These are phyloP conservation scores for Populus simonii DNA, from an alignment of 345 rosid genomes.

Conservation along the genomic window DNA sequence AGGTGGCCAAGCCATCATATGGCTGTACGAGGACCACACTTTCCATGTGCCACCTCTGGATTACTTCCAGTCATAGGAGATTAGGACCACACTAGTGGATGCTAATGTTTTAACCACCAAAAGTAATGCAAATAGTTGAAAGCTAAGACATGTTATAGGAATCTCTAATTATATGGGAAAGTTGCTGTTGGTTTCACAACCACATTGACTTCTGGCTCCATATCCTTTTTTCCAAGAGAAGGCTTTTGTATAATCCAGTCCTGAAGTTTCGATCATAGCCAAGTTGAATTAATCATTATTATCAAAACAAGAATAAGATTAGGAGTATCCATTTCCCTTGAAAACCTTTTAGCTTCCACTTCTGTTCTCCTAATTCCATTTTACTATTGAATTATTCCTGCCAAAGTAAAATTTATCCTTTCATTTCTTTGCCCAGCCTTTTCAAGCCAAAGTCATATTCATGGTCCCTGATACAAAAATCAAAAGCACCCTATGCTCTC, in stretches of 20 bases:
- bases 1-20: not conserved
- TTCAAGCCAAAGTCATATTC: not conserved
- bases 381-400: not conserved
- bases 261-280: not conserved
- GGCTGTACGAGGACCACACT: not conserved
- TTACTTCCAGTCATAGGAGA: not conserved
- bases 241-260: not conserved
- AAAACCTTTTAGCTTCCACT: not conserved
- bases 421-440: not conserved
- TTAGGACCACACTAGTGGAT: not conserved
- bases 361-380: not conserved
- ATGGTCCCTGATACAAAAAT: not conserved
- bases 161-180: not conserved
- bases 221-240: not conserved
- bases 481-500: not conserved
- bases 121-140: not conserved
- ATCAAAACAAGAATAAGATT: not conserved
- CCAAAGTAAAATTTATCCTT: not conserved
- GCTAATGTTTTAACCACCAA: not conserved
- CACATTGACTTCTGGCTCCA: not conserved
- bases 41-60: not conserved
- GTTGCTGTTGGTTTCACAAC: not conserved
- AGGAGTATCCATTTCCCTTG: not conserved
- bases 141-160: not conserved
- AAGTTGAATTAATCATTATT: not conserved